Base-by-base conservation (phyloP, 1,284 basidiomycete genomes). In the Cutaneotrichosporon sp. region DNA sequence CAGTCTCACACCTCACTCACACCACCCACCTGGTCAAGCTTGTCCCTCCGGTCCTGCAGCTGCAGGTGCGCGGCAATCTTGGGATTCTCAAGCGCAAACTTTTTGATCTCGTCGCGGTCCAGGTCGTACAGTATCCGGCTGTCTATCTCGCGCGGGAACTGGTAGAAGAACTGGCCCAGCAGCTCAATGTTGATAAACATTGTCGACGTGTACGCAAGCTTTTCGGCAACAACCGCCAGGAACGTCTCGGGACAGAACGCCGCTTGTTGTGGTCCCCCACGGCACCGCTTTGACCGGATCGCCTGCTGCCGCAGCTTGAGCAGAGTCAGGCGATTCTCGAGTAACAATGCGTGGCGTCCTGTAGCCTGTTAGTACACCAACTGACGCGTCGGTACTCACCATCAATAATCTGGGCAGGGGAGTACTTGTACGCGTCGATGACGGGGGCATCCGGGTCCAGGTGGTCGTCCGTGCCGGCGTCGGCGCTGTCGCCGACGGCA, bases 121-220 rank as follows among this genome's bases (percentile, higher is more conserved):
- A 97, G 80, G 72, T 94, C 87, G 66, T 97, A 96, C 42, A 94
- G 81, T 46, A 99, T 77, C 23, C 91, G 81, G n/a, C 89, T 88
- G 72, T 98, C 93, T 58, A 98, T 94, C 77, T 97, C 94, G 34
- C 93, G 84, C 50, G 94, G 94, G 79, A 98, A 97, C 79, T 92
- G 90, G 70, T 97, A 97, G 79, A 98, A 97, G 81, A 98, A 99
- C 68, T 97, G 92, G 67, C 93, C 89, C 1, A 98, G 81, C 9
- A 98, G 79, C 74, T 98, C 94, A 55, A 97, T 93, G 76, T 90
- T 97, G 80, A 99, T 94, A 76, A 98, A 98, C 88, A 97, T 92
- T 2, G 93, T 85, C 1, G 90, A 88, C 0, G 93, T 97, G 70
- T 93, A 88, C 0, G 94, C 91, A 34, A 99, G 80, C 76, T 98